Evolutionary conservation across 1,139 yeast species (phyloP).

Genomic region (Candida smagusa): DNA sequence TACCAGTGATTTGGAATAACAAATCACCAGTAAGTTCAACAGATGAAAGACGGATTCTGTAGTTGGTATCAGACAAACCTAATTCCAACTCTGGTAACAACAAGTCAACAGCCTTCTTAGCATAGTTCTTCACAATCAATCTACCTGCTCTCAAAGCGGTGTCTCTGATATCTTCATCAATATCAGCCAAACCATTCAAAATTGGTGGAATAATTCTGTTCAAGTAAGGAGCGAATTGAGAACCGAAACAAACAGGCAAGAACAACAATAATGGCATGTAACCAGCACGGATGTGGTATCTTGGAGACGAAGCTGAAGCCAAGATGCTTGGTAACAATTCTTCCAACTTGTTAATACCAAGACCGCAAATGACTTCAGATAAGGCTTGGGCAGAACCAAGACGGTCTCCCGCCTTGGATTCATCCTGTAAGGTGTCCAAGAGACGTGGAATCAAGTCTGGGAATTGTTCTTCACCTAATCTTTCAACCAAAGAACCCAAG

Average conservation of each 20-base stretch:
- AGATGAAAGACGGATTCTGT: slow-evolving; percentile 89
- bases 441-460: slow-evolving; percentile 87
- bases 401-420: slow-evolving; percentile 82
- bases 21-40: slow-evolving; percentile 97
- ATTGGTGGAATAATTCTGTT: slow-evolving; percentile 85
- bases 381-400: slow-evolving; percentile 97
- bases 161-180: slow-evolving; percentile 82
- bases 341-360: slow-evolving; percentile 83
- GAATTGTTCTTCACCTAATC: slow-evolving; percentile 93
- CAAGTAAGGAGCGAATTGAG: slow-evolving; percentile 87
- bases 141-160: slow-evolving; percentile 92
- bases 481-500: slow-evolving; percentile 91
- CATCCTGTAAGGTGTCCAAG: slow-evolving; percentile 74
- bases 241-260: slow-evolving; percentile 92
- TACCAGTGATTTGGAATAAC: slow-evolving; percentile 91
- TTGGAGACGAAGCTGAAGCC: slow-evolving; percentile 63
- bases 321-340: slow-evolving; percentile 81
- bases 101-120: slow-evolving; percentile 88
- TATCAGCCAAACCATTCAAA: slow-evolving; percentile 86
- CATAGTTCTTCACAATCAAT: slow-evolving; percentile 85
- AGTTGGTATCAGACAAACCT: slow-evolving; percentile 79
- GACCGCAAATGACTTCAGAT: slow-evolving; percentile 88
- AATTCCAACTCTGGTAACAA: slow-evolving; percentile 89
- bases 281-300: slow-evolving; percentile 81
- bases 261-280: slow-evolving; percentile 87